phyloP scores from a whole-genome alignment of 768 basidiomycete species.

The Amanita pallidorosea region DNA sequence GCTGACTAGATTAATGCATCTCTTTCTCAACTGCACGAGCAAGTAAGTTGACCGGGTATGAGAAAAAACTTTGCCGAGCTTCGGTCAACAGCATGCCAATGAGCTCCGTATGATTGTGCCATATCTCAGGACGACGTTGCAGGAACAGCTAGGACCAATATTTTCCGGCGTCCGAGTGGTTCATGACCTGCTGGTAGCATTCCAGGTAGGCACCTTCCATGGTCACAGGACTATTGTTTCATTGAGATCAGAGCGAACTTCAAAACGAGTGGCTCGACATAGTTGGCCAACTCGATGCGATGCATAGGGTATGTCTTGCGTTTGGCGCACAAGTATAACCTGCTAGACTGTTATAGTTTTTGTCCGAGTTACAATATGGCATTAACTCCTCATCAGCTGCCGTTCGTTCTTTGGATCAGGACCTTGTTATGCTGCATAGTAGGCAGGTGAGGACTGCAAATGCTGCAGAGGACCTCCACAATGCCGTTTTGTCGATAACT shows the following conservation, averaged over 20 bases:
- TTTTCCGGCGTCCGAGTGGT: not conserved
- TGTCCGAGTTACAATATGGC: slow-evolving; percentile 7
- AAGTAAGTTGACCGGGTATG: not conserved
- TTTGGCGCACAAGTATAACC: not conserved
- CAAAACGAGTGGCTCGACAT: not conserved
- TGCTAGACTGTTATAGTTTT: slow-evolving; percentile 1
- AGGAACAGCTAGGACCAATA: not conserved
- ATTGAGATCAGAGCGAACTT: not conserved
- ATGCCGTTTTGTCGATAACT: slow-evolving; percentile 25
- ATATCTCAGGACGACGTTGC: not conserved
- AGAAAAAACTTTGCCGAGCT: not conserved
- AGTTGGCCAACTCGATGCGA: not conserved
- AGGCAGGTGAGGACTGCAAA: slow-evolving; percentile 25
- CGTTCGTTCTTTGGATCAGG: slow-evolving; percentile 4
- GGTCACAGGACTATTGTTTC: not conserved
- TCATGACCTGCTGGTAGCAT: not conserved
- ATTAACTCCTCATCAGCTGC: not conserved
- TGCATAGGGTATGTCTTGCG: not conserved
- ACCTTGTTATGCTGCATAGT: slow-evolving; percentile 18
- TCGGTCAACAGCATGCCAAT: not conserved
- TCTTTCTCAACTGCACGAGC: not conserved
- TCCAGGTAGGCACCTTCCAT: not conserved
- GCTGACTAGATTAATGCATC: not conserved
- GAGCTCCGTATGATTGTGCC: not conserved
- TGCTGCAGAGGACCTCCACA: slow-evolving; percentile 24